These are phyloP conservation scores for Plasmodium gonderi DNA, from an alignment of 169 alveolate genomes.

Conservation along the genomic window DNA sequence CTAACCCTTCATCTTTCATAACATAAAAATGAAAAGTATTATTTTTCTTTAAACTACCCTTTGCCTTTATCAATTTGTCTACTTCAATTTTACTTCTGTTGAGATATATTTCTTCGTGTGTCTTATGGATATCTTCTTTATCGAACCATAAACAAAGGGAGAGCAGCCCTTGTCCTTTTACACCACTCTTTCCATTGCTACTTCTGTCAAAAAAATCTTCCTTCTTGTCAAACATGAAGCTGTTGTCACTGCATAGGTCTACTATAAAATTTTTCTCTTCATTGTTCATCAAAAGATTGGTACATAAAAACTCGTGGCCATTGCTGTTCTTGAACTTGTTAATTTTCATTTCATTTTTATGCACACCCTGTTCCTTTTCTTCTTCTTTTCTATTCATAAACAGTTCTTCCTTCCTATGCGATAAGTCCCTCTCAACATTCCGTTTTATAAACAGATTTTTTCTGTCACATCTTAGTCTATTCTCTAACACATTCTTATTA, in stretches of 20 bases:
- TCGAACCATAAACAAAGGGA: background rate
- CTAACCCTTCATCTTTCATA: constrained; percentile 11
- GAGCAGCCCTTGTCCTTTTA: background rate
- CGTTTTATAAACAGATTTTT: background rate
- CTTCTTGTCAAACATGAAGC: constrained; percentile 27
- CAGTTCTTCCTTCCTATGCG: background rate
- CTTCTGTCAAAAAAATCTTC: background rate
- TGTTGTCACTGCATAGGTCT: constrained; percentile 69
- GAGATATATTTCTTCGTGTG: constrained; percentile 15
- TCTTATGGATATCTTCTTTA: background rate
- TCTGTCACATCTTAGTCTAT: background rate
- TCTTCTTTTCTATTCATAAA: constrained; percentile 6
- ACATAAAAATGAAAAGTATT: background rate
- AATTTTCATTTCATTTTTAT: background rate
- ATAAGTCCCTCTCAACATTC: too few relatives aligned
- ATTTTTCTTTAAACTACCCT: background rate
- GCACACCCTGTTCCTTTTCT: background rate
- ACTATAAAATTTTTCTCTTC: constrained; percentile 34
- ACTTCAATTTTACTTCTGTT: constrained; percentile 4
- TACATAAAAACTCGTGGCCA: constrained; percentile 17
- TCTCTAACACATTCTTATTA: constrained; percentile 10
- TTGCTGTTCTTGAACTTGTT: constrained; percentile 1
- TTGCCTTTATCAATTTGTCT: constrained; percentile 14
- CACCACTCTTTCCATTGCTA: background rate
- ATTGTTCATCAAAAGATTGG: constrained; percentile 29